Base-by-base conservation (phyloP, 176 grass and related monocot species). In the Canna indica region DNA sequence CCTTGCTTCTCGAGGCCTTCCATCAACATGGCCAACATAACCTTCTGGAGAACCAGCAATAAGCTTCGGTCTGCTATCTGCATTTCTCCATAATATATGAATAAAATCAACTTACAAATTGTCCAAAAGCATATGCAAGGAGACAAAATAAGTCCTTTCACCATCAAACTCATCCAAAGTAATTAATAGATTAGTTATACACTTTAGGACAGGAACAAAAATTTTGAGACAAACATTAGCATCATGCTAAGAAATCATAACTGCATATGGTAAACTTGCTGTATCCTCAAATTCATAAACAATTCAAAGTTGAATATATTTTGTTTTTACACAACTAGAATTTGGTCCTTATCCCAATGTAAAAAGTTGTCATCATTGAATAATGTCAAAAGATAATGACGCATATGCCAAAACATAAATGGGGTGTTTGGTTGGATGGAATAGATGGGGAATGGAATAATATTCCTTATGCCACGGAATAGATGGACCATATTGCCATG, bases 21-120 rank as follows among this genome's bases (percentile, higher is more conserved):
- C 95, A 18, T 99, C 95, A 11, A 99, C 81, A 84, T 94, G 90
- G 61, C 90, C 95, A 20, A 87, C 84, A 70, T 90, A 78, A 24
- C 95, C 95, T 77, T 90, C 87, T 14, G 80, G 63, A 6, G 95
- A 99, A 82, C 95, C 95, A 68, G 90, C 80, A 46, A 99, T 60
- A 75, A 99, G 84, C 71, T 99, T 99, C 18, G 95, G 95, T 59
- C 86, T 99, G 70, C 86, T 94, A 85, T 94, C 95, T 99, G 84
- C 77, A 80, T 56, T 67, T 42, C 18, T 17, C 26, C 58, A 31
- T 22, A 52, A 64, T 26, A 24, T 36, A 36, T 64, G 41, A 63
- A 33, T 20, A 35, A 62, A 56, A 72, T 34, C 33, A 64, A 28
- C 6, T 45, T 36, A 73, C 7, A 61, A 34, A 75, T 35, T 38